phyloP scores from a whole-genome alignment of 768 basidiomycete species.

The Podaxis rugospora region DNA sequence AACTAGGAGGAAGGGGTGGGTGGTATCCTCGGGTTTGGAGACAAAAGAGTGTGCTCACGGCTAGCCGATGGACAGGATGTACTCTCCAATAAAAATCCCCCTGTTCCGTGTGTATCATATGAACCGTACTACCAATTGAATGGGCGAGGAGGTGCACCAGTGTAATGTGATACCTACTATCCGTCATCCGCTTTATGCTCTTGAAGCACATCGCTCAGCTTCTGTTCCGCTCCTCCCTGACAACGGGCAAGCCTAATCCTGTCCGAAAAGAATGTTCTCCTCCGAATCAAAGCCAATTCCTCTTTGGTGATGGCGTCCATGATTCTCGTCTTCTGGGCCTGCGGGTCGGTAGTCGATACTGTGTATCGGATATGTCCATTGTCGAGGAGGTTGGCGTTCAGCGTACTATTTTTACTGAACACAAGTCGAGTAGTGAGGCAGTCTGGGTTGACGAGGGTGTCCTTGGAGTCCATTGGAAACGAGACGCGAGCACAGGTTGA shows the following conservation, averaged over 20 bases:
- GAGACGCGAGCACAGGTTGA: not conserved
- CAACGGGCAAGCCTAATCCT: slow-evolving; percentile 19
- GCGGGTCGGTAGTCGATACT: slow-evolving; percentile 17
- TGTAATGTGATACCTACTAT: slow-evolving; percentile 8
- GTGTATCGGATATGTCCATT: slow-evolving; percentile 16
- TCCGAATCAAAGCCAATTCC: slow-evolving; percentile 17
- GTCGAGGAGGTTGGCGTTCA: slow-evolving; percentile 16
- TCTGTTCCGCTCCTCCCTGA: slow-evolving; percentile 15
- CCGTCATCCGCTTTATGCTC: slow-evolving; percentile 12
- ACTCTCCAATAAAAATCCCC: slow-evolving; percentile 16
- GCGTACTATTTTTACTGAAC: slow-evolving; percentile 19
- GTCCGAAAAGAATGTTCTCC: slow-evolving; percentile 17
- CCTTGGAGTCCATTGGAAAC: slow-evolving; percentile 8
- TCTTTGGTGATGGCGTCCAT: slow-evolving; percentile 16
- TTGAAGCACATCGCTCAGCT: slow-evolving; percentile 21
- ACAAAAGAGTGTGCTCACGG: slow-evolving; percentile 8
- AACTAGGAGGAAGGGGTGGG: slow-evolving; percentile 10
- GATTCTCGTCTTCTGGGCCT: slow-evolving; percentile 17
- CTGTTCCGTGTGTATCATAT: slow-evolving; percentile 11
- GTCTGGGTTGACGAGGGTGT: slow-evolving; percentile 13
- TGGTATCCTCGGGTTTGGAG: not conserved
- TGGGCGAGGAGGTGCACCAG: not conserved
- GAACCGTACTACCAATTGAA: not conserved
- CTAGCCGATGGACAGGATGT: slow-evolving; percentile 12
- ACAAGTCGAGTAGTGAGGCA: slow-evolving; percentile 11